phyloP scores from a whole-genome alignment of 495 filamentous ascomycete species.

The Penicillium nucicola region DNA sequence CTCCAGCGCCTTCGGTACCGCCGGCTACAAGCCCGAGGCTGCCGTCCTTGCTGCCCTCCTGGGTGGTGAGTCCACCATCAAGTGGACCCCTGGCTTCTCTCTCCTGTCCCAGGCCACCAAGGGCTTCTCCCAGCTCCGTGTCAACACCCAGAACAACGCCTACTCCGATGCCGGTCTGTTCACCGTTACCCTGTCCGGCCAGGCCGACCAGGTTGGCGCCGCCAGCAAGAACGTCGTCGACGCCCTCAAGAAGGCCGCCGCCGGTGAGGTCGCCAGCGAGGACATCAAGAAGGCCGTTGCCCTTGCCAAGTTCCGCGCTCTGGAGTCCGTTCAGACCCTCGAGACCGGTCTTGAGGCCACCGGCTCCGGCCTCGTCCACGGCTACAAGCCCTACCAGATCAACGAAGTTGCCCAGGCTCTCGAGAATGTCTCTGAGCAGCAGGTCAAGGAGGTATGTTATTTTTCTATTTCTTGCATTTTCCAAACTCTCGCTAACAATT shows the following conservation, averaged over 20 bases:
- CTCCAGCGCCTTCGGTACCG: conserved; percentile 66
- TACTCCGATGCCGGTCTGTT: conserved; percentile 97
- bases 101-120: conserved; percentile 75
- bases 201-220: conserved; percentile 62
- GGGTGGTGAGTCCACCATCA: conserved; percentile 85
- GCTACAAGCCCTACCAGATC: conserved; percentile 81
- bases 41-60: conserved; percentile 86
- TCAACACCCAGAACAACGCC: conserved; percentile 68
- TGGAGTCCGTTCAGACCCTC: conserved; percentile 77
- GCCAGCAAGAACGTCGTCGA: conserved; percentile 65
- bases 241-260: conserved; percentile 72
- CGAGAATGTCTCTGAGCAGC: conserved; percentile 74
- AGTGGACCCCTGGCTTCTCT: conserved; percentile 93
- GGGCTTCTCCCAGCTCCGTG: conserved; percentile 59
- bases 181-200: conserved; percentile 71
- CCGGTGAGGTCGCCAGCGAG: conserved; percentile 73
- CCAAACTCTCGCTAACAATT: conserved; percentile 14
- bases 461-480: conserved; percentile 1
- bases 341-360: conserved; percentile 65
- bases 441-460: conserved; percentile 79
- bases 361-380: conserved; percentile 74
- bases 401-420: conserved; percentile 76
- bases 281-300: conserved; percentile 88
- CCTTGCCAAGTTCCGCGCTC: conserved; percentile 87
- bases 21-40: conserved; percentile 82